Conservation (phyloP, 371 early-diverging fungal genomes). For the Homolaphlyctis polyrhiza region DNA sequence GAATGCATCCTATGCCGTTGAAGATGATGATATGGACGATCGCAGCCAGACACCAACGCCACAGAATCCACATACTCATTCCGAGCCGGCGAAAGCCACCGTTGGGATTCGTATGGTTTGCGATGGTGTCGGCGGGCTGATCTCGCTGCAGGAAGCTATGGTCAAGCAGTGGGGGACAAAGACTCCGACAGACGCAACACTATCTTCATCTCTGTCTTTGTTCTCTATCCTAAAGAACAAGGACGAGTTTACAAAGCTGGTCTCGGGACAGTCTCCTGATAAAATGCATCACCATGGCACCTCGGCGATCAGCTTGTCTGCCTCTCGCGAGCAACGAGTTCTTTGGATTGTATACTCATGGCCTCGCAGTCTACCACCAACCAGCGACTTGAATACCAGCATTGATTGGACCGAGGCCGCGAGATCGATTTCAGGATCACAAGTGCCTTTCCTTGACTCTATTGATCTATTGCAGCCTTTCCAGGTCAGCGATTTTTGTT, state of each 20-base stretch:
- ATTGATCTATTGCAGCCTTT: neutral
- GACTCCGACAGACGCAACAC: neutral
- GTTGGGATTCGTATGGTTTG: neutral
- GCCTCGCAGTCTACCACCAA: too few species aligned
- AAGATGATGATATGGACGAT: slow-evolving; percentile 11
- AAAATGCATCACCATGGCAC: too few species aligned
- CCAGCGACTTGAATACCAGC: too few species aligned
- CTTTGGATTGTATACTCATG: too few species aligned
- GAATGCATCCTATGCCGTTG: neutral
- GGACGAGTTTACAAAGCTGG: neutral
- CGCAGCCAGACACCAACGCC: slow-evolving; percentile 22
- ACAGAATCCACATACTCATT: slow-evolving; percentile 8
- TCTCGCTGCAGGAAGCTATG: neutral
- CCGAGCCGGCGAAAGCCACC: neutral
- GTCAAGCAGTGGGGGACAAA: neutral
- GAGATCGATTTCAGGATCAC: too few species aligned
- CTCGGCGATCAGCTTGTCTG: too few species aligned
- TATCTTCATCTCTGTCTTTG: neutral
- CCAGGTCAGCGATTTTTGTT: neutral
- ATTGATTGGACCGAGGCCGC: too few species aligned
- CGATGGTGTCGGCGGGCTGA: neutral
- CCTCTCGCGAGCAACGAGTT: too few species aligned
- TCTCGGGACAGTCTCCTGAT: too few species aligned
- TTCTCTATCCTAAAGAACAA: neutral
- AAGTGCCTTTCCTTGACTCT: neutral